Conservation (phyloP, 306 rosid species). For the Lablab purpureus region DNA sequence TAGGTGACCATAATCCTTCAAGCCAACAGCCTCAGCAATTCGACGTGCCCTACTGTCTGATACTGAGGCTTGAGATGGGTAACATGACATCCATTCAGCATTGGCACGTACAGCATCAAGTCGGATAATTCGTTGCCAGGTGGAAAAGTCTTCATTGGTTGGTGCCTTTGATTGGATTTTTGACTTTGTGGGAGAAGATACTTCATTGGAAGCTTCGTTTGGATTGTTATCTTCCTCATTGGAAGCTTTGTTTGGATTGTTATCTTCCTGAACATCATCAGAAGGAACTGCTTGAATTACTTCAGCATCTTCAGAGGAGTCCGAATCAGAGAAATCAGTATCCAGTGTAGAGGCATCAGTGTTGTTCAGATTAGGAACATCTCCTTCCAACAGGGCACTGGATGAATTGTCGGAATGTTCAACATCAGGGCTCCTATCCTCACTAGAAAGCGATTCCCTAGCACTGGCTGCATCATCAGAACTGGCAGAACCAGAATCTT, state of each 20-base stretch:
- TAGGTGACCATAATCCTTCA: constrained; percentile 92
- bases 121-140: constrained; percentile 98
- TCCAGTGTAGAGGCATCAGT: constrained; percentile 66
- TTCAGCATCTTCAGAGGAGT: constrained; percentile 84
- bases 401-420: constrained; percentile 71
- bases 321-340: constrained; percentile 86
- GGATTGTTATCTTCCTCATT: constrained; percentile 63
- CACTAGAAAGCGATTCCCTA: constrained; percentile 92
- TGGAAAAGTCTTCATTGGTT: constrained; percentile 75
- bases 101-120: constrained; percentile 97
- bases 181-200: constrained; percentile 60
- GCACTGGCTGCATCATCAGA: constrained; percentile 95
- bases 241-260: constrained; percentile 53
- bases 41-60: constrained; percentile 70
- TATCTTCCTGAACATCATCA: constrained; percentile 60
- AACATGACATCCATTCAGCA: constrained; percentile 81
- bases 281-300: constrained; percentile 72
- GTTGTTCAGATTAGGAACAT: constrained; percentile 56
- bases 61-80: constrained; percentile 71
- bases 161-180: constrained; percentile 57
- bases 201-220: constrained; percentile 57
- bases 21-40: constrained; percentile 87
- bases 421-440: constrained; percentile 67
- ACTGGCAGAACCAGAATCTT: constrained; percentile 77
- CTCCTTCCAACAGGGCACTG: constrained; percentile 70